Base-by-base conservation (phyloP, 2,329 filamentous ascomycete genomes). In the Alternaria arbusti region DNA sequence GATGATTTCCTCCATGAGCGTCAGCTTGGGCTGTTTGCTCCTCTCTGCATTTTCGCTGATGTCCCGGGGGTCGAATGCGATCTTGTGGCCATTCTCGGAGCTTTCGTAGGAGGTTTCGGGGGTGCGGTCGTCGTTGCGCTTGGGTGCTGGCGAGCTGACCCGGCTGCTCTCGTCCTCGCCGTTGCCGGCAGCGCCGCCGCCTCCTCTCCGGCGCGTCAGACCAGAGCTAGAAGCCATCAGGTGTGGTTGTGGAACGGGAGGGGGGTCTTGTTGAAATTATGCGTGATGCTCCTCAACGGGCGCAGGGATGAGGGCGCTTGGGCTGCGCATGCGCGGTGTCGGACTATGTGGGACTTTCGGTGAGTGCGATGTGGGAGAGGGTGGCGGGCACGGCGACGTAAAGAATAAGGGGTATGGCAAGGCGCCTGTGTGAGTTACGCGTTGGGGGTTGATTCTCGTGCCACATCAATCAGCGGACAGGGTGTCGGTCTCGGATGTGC, bases 21-120 rank as follows among this genome's bases (percentile, higher is more conserved):
- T 99, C 79, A 99, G 85, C 86, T 98, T 99, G 51, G 96, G 96
- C 85, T 98, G 95, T 85, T 97, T 98, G 87, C 89, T 96, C 80
- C 96, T 87, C 86, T 99, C 96, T 72, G 91, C 93, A 82, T 90
- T 97, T 86, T 99, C 96, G 84, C 91, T 97, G 76, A 99, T 97
- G 82, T 99, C 96, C 81, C 95, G 88, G 63, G 96, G 96, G 81
- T 99, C 96, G 81, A 93, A 99, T 62, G 94, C 96, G 81, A 99
- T 98, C 86, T 96, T 97, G 87, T 98, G 96, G 71, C 96, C 96
- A 84, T 97, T 97, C 83, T 97, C 95, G 80, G 91, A 83, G 75
- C 81, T 94, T 83, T 94, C 91, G 85, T 97, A 98, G 76, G 91
- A 95, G 65, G 96, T 97, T 83, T 90, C 89, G 59, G 88, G 87